Evolutionary conservation across 1,284 basidiomycete genomes (phyloP).

Genomic region (Coniophora puteana): DNA sequence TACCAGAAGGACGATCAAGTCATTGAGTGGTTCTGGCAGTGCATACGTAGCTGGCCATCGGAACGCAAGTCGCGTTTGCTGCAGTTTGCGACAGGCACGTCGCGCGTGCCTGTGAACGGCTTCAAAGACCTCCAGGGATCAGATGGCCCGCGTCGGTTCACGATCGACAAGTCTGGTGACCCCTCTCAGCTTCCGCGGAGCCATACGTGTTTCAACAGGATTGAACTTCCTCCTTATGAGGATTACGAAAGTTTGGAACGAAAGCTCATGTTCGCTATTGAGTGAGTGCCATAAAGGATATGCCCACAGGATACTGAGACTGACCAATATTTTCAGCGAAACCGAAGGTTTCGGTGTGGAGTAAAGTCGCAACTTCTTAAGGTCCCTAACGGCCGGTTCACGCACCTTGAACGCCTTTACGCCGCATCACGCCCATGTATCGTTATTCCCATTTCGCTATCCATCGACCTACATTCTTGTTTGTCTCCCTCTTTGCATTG

Average conservation of each 20-base stretch:
- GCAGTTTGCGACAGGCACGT: conserved; percentile 98
- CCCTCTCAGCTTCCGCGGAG: conserved; percentile 85
- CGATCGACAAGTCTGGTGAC: conserved; percentile 96
- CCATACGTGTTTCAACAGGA: conserved; percentile 90
- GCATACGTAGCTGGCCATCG: conserved; percentile 92
- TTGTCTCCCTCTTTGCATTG: too few relatives aligned
- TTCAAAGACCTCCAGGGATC: conserved; percentile 99
- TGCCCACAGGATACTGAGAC: conserved; percentile 4
- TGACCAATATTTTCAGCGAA: conserved; percentile 36
- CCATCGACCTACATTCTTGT: too few relatives aligned
- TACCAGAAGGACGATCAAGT: conserved; percentile 91
- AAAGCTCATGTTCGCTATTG: conserved; percentile 87
- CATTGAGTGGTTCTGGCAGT: conserved; percentile 99
- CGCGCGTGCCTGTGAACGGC: conserved; percentile 96
- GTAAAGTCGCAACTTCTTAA: conserved; percentile 10
- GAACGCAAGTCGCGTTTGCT: conserved; percentile 93
- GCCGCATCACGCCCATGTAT: too few relatives aligned
- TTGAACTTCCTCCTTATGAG: conserved; percentile 90
- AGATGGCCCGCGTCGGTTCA: conserved; percentile 93
- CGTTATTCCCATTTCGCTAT: too few relatives aligned
- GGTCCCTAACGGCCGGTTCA: too few relatives aligned
- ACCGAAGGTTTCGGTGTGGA: conserved; percentile 54
- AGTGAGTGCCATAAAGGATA: conserved; percentile 59
- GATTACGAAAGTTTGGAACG: conserved; percentile 88
- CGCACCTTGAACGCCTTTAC: too few relatives aligned